A percentile compares a stretch with the other conserved stretches of the same genome.
Conservation (phyloP, 1,284 basidiomycete genomes). For the Rhodotorula sp. region DNA sequence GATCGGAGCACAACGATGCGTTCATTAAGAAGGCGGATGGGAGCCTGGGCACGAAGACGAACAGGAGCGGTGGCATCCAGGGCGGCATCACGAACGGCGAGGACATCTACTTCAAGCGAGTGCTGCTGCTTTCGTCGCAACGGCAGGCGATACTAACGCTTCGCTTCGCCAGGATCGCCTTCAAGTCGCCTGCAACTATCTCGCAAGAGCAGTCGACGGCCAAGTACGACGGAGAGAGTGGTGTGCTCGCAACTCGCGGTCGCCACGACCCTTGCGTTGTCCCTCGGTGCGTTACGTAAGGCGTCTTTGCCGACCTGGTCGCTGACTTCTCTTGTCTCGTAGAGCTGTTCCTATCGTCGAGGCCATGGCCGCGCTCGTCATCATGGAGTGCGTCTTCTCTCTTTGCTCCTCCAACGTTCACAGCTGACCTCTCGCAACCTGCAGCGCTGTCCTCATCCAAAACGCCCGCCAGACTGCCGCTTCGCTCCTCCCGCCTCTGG, state of each 20-base stretch:
- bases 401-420: not conserved
- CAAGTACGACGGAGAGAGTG: constrained; percentile 85
- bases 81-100: constrained; percentile 98
- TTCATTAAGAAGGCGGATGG: constrained; percentile 72
- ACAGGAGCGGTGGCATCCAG: constrained; percentile 97
- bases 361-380: constrained; percentile 91
- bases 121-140: not conserved
- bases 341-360: constrained; percentile 96
- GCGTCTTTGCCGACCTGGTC: not conserved
- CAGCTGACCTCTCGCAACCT: not conserved
- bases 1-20: constrained; percentile 88
- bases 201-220: constrained; percentile 86
- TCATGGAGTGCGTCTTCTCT: constrained; percentile 70
- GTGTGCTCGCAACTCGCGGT: constrained; percentile 83
- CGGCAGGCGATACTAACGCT: not conserved
- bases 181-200: constrained; percentile 99
- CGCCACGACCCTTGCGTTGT: constrained; percentile 84
- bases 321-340: not conserved
- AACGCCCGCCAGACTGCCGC: constrained; percentile 71
- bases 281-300: constrained; percentile 58
- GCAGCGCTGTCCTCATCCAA: constrained; percentile 73
- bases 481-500: constrained; percentile 68
- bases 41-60: constrained; percentile 76
- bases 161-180: constrained; percentile 67
- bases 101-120: constrained; percentile 92